Percentiles rank a stretch among this genome's conserved stretches.
phyloP scores from a whole-genome alignment of 768 basidiomycete species.

The Rhizopogon vinicolor region DNA sequence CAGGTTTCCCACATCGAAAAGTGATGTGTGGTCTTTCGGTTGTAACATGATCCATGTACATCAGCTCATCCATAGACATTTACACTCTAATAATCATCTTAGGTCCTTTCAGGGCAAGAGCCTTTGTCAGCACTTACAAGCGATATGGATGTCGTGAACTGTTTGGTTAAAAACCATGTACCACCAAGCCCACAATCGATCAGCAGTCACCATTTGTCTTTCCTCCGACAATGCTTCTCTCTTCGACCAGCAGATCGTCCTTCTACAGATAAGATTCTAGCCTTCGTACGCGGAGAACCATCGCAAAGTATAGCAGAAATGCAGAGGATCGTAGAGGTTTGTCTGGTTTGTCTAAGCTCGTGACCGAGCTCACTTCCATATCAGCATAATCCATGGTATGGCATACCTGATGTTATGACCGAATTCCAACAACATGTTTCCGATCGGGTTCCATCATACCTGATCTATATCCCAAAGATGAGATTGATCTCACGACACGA shows the following conservation, averaged over 20 bases:
- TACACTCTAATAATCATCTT: neutral
- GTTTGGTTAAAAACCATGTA: neutral
- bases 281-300: neutral
- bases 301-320: neutral
- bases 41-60: neutral
- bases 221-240: neutral
- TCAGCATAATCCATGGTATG: neutral
- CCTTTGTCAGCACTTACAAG: neutral
- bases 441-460: slow-evolving; percentile 1
- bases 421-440: slow-evolving; percentile 6
- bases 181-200: neutral
- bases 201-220: neutral
- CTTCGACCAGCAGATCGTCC: neutral
- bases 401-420: neutral
- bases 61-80: neutral
- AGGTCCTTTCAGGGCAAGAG: neutral
- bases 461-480: slow-evolving; percentile 2
- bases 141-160: neutral
- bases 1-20: neutral
- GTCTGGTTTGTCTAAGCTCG: neutral
- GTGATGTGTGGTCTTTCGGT: neutral
- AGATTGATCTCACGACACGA: neutral
- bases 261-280: neutral
- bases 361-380: neutral
- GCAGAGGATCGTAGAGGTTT: neutral